Conservation (phyloP, 139 green algal genomes). For the Auxenochlorella pyrenoidosa region DNA sequence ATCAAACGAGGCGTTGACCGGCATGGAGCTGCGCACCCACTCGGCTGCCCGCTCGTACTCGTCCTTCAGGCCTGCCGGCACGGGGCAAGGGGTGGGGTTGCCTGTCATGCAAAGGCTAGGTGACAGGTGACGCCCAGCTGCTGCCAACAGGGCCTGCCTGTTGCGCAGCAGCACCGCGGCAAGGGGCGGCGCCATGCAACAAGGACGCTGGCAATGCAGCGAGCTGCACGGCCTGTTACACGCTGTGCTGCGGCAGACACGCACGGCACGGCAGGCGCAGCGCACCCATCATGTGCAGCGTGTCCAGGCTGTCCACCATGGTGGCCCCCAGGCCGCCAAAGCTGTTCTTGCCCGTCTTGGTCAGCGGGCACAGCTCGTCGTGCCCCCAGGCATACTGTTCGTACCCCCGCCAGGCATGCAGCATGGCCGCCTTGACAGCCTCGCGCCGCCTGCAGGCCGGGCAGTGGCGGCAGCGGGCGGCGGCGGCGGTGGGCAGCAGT, state of each 20-base stretch:
- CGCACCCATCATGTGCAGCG: conserved; percentile 77
- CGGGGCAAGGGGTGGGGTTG: not conserved
- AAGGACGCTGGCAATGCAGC: not conserved
- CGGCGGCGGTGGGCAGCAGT: not conserved
- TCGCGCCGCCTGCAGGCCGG: conserved; percentile 16
- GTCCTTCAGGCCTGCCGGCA: conserved; percentile 42
- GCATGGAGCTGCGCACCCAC: conserved; percentile 51
- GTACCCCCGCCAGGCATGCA: conserved; percentile 72
- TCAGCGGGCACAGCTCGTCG: conserved; percentile 71
- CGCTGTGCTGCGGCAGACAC: not conserved
- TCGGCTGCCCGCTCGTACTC: conserved; percentile 54
- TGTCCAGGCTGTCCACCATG: conserved; percentile 76
- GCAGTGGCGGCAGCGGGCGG: not conserved
- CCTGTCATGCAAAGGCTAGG: not conserved
- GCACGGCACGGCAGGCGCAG: not conserved
- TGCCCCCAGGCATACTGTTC: conserved; percentile 71
- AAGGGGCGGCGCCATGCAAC: not conserved
- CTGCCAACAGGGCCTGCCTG: not conserved
- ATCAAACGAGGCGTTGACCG: conserved; percentile 23
- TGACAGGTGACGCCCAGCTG: no score
- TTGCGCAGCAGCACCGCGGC: not conserved
- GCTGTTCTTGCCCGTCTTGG: conserved; percentile 35
- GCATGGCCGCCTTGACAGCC: conserved; percentile 52
- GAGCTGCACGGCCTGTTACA: not conserved
- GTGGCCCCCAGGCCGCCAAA: conserved; percentile 77